phyloP scores from a whole-genome alignment of 768 basidiomycete species.

The Suillus plorans region DNA sequence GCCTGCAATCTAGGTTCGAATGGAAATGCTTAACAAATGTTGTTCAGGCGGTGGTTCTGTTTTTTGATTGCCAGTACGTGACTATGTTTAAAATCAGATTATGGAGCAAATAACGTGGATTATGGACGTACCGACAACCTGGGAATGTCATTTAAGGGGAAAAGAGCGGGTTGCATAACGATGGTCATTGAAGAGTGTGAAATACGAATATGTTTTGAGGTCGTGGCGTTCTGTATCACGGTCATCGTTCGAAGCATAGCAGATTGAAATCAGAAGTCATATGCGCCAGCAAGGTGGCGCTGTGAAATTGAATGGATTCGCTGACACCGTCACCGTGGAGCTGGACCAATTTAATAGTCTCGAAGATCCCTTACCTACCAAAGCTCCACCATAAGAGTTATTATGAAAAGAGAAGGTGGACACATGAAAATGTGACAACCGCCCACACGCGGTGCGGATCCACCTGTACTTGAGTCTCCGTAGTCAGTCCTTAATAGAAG shows the following conservation, averaged over 20 bases:
- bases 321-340: background rate
- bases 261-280: background rate
- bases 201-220: background rate
- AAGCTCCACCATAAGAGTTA: background rate
- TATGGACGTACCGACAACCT: background rate
- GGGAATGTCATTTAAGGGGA: background rate
- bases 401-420: background rate
- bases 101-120: background rate
- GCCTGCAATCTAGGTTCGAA: background rate
- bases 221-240: background rate
- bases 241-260: background rate
- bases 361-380: background rate
- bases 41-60: conserved; percentile 21
- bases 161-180: background rate
- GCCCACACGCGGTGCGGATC: background rate
- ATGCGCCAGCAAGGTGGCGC: background rate
- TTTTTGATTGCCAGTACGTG: conserved; percentile 13
- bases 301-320: background rate
- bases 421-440: background rate
- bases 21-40: background rate
- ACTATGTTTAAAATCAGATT: background rate
- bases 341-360: background rate
- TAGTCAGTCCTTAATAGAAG: background rate
- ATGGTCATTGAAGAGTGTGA: background rate
- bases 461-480: background rate